A percentile compares a stretch with the other conserved stretches of the same genome.
phyloP scores from a whole-genome alignment of 192 early-diverging fungal species.

The Dispira simplex region DNA sequence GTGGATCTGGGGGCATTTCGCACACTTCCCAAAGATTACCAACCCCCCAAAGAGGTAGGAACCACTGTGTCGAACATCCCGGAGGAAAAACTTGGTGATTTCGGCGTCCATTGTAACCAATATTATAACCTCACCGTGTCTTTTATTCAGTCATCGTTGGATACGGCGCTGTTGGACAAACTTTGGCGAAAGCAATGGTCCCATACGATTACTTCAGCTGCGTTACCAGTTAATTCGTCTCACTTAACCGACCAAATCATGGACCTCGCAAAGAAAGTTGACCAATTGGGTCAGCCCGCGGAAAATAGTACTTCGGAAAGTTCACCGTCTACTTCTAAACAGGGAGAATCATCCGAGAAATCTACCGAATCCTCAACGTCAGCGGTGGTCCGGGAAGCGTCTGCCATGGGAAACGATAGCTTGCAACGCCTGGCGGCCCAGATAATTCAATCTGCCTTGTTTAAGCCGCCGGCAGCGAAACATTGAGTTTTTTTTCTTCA shows the following conservation, averaged over 20 bases:
- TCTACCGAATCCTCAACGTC: too few species aligned
- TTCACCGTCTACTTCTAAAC: too few species aligned
- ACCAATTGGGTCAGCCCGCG: too few species aligned
- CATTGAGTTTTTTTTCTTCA: too few species aligned
- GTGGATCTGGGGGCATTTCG: slow-evolving; percentile 98
- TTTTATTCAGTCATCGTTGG: slow-evolving; percentile 86
- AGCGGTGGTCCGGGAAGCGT: too few species aligned
- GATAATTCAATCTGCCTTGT: too few species aligned
- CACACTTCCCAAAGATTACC: slow-evolving; percentile 70
- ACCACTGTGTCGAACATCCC: slow-evolving; percentile 41
- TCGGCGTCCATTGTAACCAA: slow-evolving; percentile 83
- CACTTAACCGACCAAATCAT: slow-evolving; percentile 1
- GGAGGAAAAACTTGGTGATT: slow-evolving; percentile 92
- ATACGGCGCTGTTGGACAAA: slow-evolving; percentile 70
- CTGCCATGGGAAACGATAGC: too few species aligned
- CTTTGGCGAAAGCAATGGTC: slow-evolving; percentile 99
- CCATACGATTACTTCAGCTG: slow-evolving; percentile 49
- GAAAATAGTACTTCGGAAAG: too few species aligned
- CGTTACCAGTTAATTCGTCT: not conserved
- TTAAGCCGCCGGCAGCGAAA: too few species aligned
- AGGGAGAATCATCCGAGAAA: too few species aligned
- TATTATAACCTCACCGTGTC: slow-evolving; percentile 86
- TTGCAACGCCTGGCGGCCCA: too few species aligned
- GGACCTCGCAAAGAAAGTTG: not conserved
- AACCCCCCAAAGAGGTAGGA: slow-evolving; percentile 2